Base-by-base conservation (phyloP, 192 early-diverging fungal species). In the Backusella australiensis region DNA sequence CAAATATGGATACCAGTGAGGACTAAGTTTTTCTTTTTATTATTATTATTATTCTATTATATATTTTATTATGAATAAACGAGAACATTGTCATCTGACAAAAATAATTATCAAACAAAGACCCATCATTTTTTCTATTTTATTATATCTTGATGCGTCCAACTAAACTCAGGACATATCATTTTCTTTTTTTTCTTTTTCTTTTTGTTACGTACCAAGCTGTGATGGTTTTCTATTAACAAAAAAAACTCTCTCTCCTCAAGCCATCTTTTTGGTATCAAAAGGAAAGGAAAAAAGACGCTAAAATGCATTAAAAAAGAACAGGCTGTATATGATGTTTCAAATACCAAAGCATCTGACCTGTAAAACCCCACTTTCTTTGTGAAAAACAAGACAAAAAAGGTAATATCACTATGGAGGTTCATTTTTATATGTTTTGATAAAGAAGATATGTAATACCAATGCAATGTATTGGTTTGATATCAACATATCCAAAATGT, bases 1-100 rank as follows among this genome's bases (percentile, higher is more conserved):
- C 76, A 34, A 6, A 41, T 34, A 68, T 56, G 67, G 75, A 76
- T 46, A 72, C 70, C n/a, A 72, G 41, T 34, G 70, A 72, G 14
- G 38, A 72, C 0, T 68, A 63, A 29, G 11, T 21, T 11, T n/a
- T 19, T n/a, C 4, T 44, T 15, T 44, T 44, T 44, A 17, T 15
- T 17, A 17, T 44, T 44, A 44, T 4, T 17, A 32, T 44, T 3
- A 44, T 44, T 44, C 42, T 44, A 17, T 44, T 44, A 39, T 39
- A 11, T 39, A 39, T 23, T 53, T 53, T 21, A n/a, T 53, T 53
- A 56, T 56, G 53, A 56, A 23, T 59, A 63, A 26, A 63, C 23
- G 23, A 26, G 23, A 44, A 15, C 15, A 63, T 26, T 32, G 11
- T 63, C 56, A 63, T 12, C 56, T 63, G 56, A 63, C 32, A 32